phyloP scores from a whole-genome alignment of 306 rosid species.

The Canavalia ensiformis region DNA sequence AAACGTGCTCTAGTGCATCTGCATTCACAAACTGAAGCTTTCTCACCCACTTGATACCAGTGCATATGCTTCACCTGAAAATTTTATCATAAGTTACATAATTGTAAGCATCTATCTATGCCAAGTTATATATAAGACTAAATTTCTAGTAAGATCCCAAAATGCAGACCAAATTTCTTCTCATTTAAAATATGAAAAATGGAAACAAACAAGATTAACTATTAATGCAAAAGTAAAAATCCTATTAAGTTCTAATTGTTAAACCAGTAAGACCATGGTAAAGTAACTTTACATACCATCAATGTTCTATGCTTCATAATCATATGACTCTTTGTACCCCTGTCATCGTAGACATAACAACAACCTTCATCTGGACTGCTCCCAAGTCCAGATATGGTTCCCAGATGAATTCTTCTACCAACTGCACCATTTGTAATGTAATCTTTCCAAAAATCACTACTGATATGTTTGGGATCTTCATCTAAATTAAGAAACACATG shows the following conservation, averaged over 20 bases:
- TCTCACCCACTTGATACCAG: constrained; percentile 79
- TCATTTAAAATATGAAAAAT: constrained; percentile 30
- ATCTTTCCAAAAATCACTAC: constrained; percentile 47
- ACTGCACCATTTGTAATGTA: constrained; percentile 46
- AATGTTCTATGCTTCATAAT: constrained; percentile 93
- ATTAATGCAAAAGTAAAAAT: constrained; percentile 28
- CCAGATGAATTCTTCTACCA: constrained; percentile 70
- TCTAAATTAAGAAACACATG: constrained; percentile 73
- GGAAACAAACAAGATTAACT: background rate
- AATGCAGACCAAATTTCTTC: constrained; percentile 40
- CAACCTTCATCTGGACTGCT: constrained; percentile 86
- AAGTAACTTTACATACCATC: constrained; percentile 67
- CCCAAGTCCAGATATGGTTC: constrained; percentile 88
- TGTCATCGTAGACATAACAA: constrained; percentile 74
- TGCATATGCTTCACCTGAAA: constrained; percentile 96
- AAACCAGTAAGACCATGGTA: constrained; percentile 41
- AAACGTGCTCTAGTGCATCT: constrained; percentile 93
- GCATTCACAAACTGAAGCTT: constrained; percentile 89
- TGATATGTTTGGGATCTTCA: constrained; percentile 48
- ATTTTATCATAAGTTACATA: constrained; percentile 21
- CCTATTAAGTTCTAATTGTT: constrained; percentile 12
- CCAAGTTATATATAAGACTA: constrained; percentile 29
- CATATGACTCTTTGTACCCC: constrained; percentile 81
- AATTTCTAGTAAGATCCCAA: constrained; percentile 30
- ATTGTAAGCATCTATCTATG: constrained; percentile 33